phyloP scores from a whole-genome alignment of 768 basidiomycete species.

The Phlebiopsis gigantea region DNA sequence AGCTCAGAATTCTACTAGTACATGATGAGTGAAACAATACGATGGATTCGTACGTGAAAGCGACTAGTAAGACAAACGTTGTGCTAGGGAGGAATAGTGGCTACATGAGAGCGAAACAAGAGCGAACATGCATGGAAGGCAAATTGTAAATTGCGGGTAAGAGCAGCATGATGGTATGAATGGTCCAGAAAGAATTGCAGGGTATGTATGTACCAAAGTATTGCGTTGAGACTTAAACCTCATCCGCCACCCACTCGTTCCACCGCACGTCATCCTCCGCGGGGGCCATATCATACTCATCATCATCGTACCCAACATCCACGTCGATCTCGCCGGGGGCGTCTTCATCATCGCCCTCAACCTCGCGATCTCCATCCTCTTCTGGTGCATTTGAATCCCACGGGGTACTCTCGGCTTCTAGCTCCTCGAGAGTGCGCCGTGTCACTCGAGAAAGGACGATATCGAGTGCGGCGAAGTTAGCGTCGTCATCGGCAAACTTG shows the following conservation, averaged over 20 bases:
- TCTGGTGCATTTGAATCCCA: slow-evolving; percentile 3
- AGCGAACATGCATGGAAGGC: background rate
- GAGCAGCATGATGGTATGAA: background rate
- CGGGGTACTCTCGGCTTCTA: slow-evolving; percentile 15
- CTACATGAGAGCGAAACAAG: background rate
- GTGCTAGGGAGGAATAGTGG: background rate
- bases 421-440: slow-evolving; percentile 37
- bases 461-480: slow-evolving; percentile 80
- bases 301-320: slow-evolving; percentile 21
- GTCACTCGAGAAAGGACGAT: slow-evolving; percentile 58
- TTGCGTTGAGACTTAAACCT: background rate
- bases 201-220: background rate
- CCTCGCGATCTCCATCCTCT: background rate
- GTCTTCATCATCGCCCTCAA: slow-evolving; percentile 11
- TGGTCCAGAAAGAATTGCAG: background rate
- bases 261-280: slow-evolving; percentile 18
- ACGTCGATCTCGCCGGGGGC: slow-evolving; percentile 13
- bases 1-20: background rate
- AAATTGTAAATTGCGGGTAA: background rate
- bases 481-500: slow-evolving; percentile 72
- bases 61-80: background rate
- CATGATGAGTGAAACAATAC: background rate
- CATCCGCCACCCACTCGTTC: slow-evolving; percentile 23
- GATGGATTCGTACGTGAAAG: background rate
- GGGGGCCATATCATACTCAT: background rate